Conservation (phyloP, 352 stramenopile genomes). For the Globisporangium paroecandrum region DNA sequence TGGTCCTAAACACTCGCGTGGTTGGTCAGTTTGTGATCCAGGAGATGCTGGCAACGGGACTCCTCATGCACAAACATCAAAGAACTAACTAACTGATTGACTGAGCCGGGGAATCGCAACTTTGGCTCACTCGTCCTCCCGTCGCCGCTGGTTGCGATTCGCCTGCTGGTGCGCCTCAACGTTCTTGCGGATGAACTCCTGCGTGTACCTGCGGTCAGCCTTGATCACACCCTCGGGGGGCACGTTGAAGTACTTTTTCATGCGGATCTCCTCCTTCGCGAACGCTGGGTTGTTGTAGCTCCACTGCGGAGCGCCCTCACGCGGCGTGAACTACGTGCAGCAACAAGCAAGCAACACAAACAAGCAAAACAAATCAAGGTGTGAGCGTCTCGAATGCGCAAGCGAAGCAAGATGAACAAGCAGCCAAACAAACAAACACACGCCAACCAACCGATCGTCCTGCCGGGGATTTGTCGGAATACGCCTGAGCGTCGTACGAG, state of each 20-base stretch:
- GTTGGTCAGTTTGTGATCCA: conserved; percentile 14
- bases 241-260: conserved; percentile 41
- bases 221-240: conserved; percentile 46
- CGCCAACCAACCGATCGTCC: conserved; percentile 36
- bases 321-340: conserved; percentile 13
- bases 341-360: conserved; percentile 1
- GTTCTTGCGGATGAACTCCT: conserved; percentile 58
- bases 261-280: conserved; percentile 44
- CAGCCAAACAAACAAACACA: background rate
- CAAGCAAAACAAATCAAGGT: conserved; percentile 2
- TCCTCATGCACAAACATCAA: background rate
- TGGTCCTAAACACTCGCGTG: background rate
- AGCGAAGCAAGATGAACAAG: background rate
- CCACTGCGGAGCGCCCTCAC: conserved; percentile 39
- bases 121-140: background rate
- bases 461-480: conserved; percentile 30
- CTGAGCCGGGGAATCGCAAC: background rate
- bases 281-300: conserved; percentile 41
- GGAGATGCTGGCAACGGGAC: conserved; percentile 10
- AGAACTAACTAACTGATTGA: background rate
- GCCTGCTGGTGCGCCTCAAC: conserved; percentile 42
- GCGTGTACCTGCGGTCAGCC: conserved; percentile 60
- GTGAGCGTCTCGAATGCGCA: background rate
- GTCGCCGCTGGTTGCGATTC: conserved; percentile 20
- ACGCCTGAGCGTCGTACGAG: conserved; percentile 52